phyloP scores from a whole-genome alignment of 202 grass and related monocot genomes.

The Setaria italica region DNA sequence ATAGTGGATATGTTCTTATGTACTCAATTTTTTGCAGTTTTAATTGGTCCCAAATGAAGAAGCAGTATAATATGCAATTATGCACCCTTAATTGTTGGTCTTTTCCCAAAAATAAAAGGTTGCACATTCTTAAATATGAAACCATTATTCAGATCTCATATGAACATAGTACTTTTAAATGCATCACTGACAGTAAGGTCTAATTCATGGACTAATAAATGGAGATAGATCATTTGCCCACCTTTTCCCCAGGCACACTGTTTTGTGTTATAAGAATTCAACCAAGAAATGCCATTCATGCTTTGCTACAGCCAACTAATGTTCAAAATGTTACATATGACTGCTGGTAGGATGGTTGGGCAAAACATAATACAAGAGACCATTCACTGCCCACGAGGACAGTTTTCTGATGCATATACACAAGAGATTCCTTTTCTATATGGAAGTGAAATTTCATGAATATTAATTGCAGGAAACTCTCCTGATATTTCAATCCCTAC shows the following conservation, averaged over 20 bases:
- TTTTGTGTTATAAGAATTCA: not conserved
- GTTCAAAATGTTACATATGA: not conserved
- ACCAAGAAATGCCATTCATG: not conserved
- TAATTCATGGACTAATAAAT: not conserved
- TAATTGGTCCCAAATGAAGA: not conserved
- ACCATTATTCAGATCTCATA: not conserved
- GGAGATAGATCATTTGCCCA: not conserved
- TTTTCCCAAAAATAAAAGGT: not conserved
- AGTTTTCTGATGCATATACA: not conserved
- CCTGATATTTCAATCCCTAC: not conserved
- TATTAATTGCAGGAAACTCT: not conserved
- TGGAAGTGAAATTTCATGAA: not conserved
- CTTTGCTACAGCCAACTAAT: not conserved
- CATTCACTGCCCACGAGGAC: not conserved
- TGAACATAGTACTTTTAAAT: not conserved
- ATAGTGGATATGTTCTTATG: not conserved
- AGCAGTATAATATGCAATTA: not conserved
- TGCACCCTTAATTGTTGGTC: not conserved
- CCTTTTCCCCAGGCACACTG: not conserved
- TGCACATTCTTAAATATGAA: not conserved
- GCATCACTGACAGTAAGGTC: not conserved
- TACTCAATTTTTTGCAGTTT: not conserved
- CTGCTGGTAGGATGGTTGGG: not conserved
- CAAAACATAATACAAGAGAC: not conserved
- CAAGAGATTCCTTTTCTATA: not conserved